Base-by-base conservation (phyloP, 805 yeast genomes). In the Yamadazyma takamatsuzukensis region DNA sequence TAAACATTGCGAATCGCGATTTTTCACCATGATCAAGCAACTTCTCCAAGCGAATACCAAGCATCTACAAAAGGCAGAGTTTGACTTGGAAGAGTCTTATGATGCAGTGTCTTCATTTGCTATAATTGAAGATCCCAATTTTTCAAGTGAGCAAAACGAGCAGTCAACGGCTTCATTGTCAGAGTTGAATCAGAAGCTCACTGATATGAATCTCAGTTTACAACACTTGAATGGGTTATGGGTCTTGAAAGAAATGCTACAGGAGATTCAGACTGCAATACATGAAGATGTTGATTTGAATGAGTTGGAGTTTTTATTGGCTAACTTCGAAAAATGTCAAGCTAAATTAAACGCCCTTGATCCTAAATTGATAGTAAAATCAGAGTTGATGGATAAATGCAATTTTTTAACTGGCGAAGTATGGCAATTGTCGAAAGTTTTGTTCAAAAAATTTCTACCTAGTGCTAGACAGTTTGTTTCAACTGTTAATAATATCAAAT, bases 211-310 rank as follows among this genome's bases (percentile, higher is more conserved):
- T 15, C 12, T 16, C n/a, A 33, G 17, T 18, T 35, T 44, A 10
- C 24, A 24, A 7, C 37, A 41, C 15, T 46, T 61, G 28, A 48
- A 54, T 21, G 49, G 41, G 13, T 41, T 59, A 5, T 53, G 60
- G 59, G 44, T 51, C 10, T 38, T 56, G 12, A 53, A 49, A 18
- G 54, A 52, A 13, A 39, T 56, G n/a, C 32, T 53, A 11, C 33
- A 39, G 11, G 61, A 59, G 33, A 50, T 49, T 4, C 43, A 42
- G 15, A 33, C 30, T 14, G 32, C 41, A 6, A 9, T 39, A 8
- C 18, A 15, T 5, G 38, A 26, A 6, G 33, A 19, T 5, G 37
- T 44, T 12, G 49, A 46, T 18, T 39, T 34, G 21, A 37, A 26
- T 29, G 54, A 51, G 18, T 45, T 56, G 18, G 47, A 47, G 17